Evolutionary conservation across 2,329 filamentous ascomycete species (phyloP), one percentile per base, ranked within the genome.

Genomic region (Nannizzia gypsea): DNA sequence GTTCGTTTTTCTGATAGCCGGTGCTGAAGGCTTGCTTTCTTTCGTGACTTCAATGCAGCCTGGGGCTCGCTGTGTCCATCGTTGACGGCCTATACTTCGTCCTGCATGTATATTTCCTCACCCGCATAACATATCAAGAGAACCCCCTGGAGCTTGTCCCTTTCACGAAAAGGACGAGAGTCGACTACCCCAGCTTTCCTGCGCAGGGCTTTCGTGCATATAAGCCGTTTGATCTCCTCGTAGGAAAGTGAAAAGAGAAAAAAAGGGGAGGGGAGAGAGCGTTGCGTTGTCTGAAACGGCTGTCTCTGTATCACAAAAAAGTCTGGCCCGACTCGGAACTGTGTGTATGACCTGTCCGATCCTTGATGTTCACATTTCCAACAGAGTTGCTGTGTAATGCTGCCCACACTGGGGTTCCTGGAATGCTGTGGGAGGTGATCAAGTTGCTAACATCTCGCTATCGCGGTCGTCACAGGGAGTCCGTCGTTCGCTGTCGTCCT

Each of bases 1-100:
- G 8, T 34, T 56, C 42, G 15, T 17, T 56, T 36, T 56, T 42
- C 40, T 54, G 60, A 60, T 62, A 64, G 62, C 59, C 46, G 58
- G 61, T 59, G 56, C 38, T 59, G 50, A 44, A 59, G 63, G 61
- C 58, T 59, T 57, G 55, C 59, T 34, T 36, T 28, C 26, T 62
- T 60, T 55, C 58, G 55, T 52, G 57, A 48, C n/a, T 59, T 22
- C 57, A 56, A 56, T 58, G 61, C 58, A 63, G 63, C 61, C 63
- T 60, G 63, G 63, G 62, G 63, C 63, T 63, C 59, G 57, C 58
- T 28, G 54, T 61, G 57, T 60, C 42, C 40, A 56, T 57, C 56
- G 28, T 57, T 58, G 36, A 40, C 52, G 46, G 54, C 58, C 40
- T 57, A 36, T 36, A 38, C 38, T 40, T 56, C 54, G 26, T 42